Evolutionary conservation across 2,329 filamentous ascomycete genomes (phyloP).

Genomic region (Trichoderma sp.): DNA sequence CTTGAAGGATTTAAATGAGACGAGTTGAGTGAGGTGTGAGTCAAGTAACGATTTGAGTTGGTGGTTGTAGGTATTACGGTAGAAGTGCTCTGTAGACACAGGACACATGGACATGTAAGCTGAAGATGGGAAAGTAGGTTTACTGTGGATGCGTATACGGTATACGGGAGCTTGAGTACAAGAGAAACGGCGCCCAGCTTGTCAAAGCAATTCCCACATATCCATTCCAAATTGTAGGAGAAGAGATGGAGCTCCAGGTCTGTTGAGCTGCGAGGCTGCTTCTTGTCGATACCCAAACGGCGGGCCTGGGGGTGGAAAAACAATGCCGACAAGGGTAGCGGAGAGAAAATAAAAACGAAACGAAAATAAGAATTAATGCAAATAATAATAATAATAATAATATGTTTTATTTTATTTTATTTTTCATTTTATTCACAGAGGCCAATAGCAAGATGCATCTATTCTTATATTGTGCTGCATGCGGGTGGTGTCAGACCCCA

Average conservation of each 20-base stretch:
- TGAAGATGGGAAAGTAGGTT: neutral
- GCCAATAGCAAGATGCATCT: neutral
- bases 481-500: slow-evolving; percentile 6
- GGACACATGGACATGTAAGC: neutral
- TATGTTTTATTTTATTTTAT: neutral
- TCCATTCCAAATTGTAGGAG: neutral
- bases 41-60: neutral
- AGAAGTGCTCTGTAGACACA: neutral
- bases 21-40: neutral
- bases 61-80: neutral
- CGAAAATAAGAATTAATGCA: neutral
- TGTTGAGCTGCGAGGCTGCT: slow-evolving; percentile 6
- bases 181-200: neutral
- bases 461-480: slow-evolving; percentile 15
- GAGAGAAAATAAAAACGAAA: neutral
- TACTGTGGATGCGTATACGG: neutral
- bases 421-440: neutral
- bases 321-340: neutral
- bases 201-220: neutral
- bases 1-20: neutral
- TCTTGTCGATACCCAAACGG: slow-evolving; percentile 11
- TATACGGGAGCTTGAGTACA: neutral
- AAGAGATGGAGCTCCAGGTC: neutral
- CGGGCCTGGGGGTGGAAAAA: neutral
- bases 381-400: neutral